Evolutionary conservation across 148 eudicot species (phyloP), one percentile per base, ranked within the genome.

Genomic region (Camellia sinensis): DNA sequence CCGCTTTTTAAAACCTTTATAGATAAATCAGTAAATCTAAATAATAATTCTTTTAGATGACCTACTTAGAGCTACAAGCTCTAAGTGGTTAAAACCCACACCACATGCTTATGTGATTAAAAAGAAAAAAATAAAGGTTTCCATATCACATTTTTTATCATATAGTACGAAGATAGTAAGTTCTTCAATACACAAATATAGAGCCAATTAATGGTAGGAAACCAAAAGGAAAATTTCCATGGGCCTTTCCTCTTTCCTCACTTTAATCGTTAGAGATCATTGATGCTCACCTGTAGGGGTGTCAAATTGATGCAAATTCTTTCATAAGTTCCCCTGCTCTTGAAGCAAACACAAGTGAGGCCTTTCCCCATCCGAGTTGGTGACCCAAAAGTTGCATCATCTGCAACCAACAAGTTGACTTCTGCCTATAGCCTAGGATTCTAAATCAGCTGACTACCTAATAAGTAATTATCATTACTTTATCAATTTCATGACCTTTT

Each of bases 271-370:
- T 45, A 61, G 37, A 79, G 29, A n/a, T 69, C 46, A 37, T 79
- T 12, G 67, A 15, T 50, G 63, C 80, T 86, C 81, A 87, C 94
- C 94, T 89, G 93, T 45, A 80, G 9, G n/a, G 94, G 91, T 5
- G 91, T 91, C 83, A 91, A 83, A 68, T 85, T 90, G 81, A 86
- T 75, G 85, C 89, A 87, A n/a, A 91, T 80, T 14, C 90, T 85
- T 69, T 80, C 85, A 75, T 88, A 84, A 71, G 63, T 67, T 72
- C 91, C 94, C 89, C 87, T 93, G 69, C 80, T 78, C 81, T 90
- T 93, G 83, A 91, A 93, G 85, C 95, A 93, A 80, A 89, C 89
- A 78, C 95, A 91, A 81, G 94, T 84, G 79, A 93, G 85, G 78
- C 92, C 87, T 85, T 85, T 93, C 46, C 90, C 92, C 77, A 85